Evolutionary conservation across 257 asterid species (phyloP).

Genomic region (Orobanche coerulescens): DNA sequence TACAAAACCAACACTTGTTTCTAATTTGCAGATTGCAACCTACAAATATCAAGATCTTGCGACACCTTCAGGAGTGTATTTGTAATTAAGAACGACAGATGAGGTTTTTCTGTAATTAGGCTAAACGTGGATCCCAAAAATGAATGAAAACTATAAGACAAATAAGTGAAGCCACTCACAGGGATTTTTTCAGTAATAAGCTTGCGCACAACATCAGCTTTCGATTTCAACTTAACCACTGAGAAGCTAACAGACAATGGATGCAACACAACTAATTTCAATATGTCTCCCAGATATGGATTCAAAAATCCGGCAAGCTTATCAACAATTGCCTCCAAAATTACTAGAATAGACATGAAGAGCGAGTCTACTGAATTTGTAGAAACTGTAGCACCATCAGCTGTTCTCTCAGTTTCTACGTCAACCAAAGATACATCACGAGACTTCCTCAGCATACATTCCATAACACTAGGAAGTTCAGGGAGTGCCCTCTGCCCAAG

Average conservation of each 20-base stretch:
- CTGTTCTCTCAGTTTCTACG: slow-evolving; percentile 25
- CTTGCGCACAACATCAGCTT: slow-evolving; percentile 67
- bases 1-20: too few relatives aligned
- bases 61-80: background rate
- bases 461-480: slow-evolving; percentile 75
- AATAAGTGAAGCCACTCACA: slow-evolving; percentile 38
- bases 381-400: slow-evolving; percentile 22
- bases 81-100: background rate
- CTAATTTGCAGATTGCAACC: too few relatives aligned
- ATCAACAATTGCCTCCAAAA: slow-evolving; percentile 69
- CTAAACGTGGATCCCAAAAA: background rate
- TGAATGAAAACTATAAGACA: background rate
- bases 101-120: background rate
- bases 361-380: slow-evolving; percentile 36
- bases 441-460: slow-evolving; percentile 40
- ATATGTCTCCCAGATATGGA: slow-evolving; percentile 63
- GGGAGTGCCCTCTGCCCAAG: slow-evolving; percentile 78
- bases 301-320: slow-evolving; percentile 79
- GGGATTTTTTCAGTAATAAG: slow-evolving; percentile 67
- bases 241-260: slow-evolving; percentile 50
- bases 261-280: slow-evolving; percentile 57
- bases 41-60: background rate
- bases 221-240: slow-evolving; percentile 50
- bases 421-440: slow-evolving; percentile 25
- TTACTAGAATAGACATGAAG: slow-evolving; percentile 50